Conservation (phyloP, 352 stramenopile genomes). For the Phytophthora idaei region DNA sequence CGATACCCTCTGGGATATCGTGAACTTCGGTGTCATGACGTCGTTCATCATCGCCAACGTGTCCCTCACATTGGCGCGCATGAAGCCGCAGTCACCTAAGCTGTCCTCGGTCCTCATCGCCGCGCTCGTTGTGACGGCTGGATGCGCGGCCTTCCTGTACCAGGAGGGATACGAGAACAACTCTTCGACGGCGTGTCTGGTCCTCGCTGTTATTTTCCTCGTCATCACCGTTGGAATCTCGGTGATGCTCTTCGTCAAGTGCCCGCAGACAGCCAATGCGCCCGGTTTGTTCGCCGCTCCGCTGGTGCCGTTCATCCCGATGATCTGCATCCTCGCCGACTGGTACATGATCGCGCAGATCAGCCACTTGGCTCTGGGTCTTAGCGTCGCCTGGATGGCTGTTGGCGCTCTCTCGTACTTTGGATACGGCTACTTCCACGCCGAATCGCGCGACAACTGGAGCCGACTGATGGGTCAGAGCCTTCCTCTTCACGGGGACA, state of each 20-base stretch:
- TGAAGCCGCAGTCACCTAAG: constrained; percentile 51
- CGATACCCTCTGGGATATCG: constrained; percentile 82
- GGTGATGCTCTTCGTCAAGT: constrained; percentile 52
- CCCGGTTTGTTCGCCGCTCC: constrained; percentile 47
- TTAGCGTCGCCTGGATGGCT: constrained; percentile 54
- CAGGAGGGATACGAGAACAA: constrained; percentile 59
- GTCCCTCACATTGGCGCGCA: constrained; percentile 69
- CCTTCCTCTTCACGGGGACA: constrained; percentile 37
- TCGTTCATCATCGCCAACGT: constrained; percentile 88
- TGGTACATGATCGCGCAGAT: constrained; percentile 75
- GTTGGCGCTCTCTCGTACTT: constrained; percentile 63
- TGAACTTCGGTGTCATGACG: constrained; percentile 86
- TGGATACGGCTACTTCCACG: constrained; percentile 55
- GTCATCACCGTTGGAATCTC: constrained; percentile 40
- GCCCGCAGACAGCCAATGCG: constrained; percentile 41
- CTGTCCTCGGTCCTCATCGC: constrained; percentile 42
- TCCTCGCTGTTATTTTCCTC: constrained; percentile 56
- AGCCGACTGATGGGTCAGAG: constrained; percentile 40
- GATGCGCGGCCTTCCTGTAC: constrained; percentile 58
- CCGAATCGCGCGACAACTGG: constrained; percentile 50
- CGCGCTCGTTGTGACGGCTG: constrained; percentile 41
- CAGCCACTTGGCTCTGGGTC: constrained; percentile 36
- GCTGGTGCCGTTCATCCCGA: constrained; percentile 63
- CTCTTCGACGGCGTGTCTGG: constrained; percentile 38
- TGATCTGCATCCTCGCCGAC: constrained; percentile 60